Conservation (phyloP, 108 stramenopile species). For the Nitzschia sp. region DNA sequence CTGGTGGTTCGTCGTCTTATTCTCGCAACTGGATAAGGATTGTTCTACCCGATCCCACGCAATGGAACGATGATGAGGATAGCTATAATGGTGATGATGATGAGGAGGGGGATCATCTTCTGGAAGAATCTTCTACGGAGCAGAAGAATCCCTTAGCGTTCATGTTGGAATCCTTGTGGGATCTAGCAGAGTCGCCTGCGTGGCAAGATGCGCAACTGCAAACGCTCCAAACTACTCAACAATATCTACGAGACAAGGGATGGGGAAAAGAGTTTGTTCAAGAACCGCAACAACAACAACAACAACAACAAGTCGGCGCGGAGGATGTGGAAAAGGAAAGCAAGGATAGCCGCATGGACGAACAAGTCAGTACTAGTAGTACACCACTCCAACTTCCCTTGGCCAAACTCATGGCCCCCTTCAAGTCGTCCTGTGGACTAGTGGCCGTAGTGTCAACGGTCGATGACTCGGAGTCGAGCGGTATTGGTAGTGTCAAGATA, state of each 20-base stretch:
- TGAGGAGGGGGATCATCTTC: not conserved
- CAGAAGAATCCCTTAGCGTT: not conserved
- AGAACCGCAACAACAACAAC: no score
- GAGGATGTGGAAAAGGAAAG: conserved; percentile 6
- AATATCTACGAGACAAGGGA: not conserved
- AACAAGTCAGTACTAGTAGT: not conserved
- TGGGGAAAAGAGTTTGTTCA: conserved; percentile 1
- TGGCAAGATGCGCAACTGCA: conserved; percentile 19
- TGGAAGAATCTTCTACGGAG: no score
- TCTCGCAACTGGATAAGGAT: conserved; percentile 32
- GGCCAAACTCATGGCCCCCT: conserved; percentile 28
- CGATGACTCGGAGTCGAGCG: no score
- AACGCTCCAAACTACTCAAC: not conserved
- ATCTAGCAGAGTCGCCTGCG: conserved; percentile 6
- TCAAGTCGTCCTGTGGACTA: conserved; percentile 18
- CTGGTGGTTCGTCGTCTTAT: not conserved
- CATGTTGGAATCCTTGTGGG: conserved; percentile 16
- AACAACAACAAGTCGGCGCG: not conserved
- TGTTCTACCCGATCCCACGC: conserved; percentile 12
- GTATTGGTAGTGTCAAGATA: not conserved
- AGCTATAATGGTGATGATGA: conserved; percentile 2
- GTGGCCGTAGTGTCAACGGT: no score
- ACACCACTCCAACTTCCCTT: conserved; percentile 9
- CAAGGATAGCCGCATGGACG: no score
- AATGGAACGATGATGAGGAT: not conserved